Conservation (phyloP, 257 asterid species). For the Capsicum chinense region DNA sequence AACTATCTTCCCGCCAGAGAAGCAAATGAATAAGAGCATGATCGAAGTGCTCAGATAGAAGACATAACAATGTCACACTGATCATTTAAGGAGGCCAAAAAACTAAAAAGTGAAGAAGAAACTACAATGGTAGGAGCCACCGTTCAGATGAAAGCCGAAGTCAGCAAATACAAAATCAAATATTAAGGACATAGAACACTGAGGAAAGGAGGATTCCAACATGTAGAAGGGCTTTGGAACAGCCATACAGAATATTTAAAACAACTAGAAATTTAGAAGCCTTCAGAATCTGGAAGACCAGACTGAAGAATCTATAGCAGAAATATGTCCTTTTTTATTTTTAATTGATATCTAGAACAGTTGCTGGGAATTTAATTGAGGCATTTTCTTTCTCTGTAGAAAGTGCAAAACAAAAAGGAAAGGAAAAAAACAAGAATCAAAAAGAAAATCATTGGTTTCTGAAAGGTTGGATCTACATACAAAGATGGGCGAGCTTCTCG, state of each 20-base stretch:
- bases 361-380: background rate
- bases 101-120: constrained; percentile 8
- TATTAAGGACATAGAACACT: background rate
- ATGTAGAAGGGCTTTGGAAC: background rate
- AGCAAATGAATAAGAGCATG: background rate
- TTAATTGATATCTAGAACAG: constrained; percentile 5
- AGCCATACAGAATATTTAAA: background rate
- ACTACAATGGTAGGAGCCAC: background rate
- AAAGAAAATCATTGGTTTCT: background rate
- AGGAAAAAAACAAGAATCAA: background rate
- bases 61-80: constrained; percentile 6
- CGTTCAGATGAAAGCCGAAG: background rate
- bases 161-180: background rate
- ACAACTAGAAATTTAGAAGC: constrained; percentile 18
- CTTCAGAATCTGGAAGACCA: background rate
- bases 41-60: background rate
- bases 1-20: background rate
- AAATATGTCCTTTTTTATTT: background rate
- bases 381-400: background rate
- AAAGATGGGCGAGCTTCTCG: constrained; percentile 91
- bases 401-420: background rate
- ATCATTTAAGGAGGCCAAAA: background rate
- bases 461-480: constrained; percentile 56
- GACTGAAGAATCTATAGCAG: background rate
- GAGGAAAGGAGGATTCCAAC: constrained; percentile 13